Conservation (phyloP, 1,284 basidiomycete species). For the Leccinum idahoense region DNA sequence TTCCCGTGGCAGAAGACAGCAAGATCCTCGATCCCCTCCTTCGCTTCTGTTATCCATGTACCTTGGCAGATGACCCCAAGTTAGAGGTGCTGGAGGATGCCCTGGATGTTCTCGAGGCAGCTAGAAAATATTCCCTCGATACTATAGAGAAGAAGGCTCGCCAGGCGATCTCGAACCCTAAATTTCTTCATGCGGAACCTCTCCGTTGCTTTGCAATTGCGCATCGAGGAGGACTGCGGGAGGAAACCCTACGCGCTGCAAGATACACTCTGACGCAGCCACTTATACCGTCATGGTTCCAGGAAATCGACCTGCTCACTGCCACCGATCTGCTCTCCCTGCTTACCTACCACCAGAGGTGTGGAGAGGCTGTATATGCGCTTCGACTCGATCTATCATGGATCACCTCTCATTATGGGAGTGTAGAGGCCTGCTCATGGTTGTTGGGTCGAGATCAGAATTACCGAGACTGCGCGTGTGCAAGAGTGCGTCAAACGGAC, state of each 20-base stretch:
- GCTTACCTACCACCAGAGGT: conserved; percentile 12
- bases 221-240: conserved; percentile 1
- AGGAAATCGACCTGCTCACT: conserved; percentile 14
- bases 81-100: conserved; percentile 6
- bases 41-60: conserved; percentile 20
- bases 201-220: conserved; percentile 20
- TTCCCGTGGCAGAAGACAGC: conserved; percentile 12
- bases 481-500: not conserved
- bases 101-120: conserved; percentile 13
- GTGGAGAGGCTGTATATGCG: not conserved
- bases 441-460: not conserved
- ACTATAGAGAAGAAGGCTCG: conserved; percentile 15
- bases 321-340: conserved; percentile 18
- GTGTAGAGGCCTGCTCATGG: not conserved
- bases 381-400: not conserved
- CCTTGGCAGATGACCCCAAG: conserved; percentile 15
- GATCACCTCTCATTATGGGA: not conserved
- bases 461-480: not conserved
- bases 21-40: conserved; percentile 15
- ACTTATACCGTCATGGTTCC: conserved; percentile 17
- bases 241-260: conserved; percentile 17
- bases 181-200: conserved; percentile 14
- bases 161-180: conserved; percentile 9
- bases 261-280: conserved; percentile 13
- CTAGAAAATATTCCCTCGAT: conserved; percentile 15